Evolutionary conservation across 306 rosid genomes (phyloP).

Genomic region (Astragalus glycyphyllos): DNA sequence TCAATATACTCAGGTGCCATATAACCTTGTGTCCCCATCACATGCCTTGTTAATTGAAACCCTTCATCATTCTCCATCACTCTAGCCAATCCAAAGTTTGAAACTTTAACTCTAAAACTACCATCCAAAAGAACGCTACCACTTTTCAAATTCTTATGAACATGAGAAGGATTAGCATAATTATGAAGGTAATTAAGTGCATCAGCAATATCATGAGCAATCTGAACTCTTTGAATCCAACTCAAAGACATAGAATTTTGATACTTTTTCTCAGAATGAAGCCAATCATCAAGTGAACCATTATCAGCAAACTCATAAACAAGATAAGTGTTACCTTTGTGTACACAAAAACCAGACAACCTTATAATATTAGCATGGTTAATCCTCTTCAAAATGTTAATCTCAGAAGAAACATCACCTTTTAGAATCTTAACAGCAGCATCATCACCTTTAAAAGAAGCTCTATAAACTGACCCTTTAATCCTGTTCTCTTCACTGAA

Average conservation of each 20-base stretch:
- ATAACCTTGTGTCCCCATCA: conserved; percentile 77
- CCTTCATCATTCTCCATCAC: conserved; percentile 44
- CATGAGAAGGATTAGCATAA: conserved; percentile 58
- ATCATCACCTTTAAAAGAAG: conserved; percentile 66
- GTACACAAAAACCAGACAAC: conserved; percentile 73
- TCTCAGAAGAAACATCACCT: conserved; percentile 72
- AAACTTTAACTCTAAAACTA: conserved; percentile 63
- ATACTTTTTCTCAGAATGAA: conserved; percentile 31
- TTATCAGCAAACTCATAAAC: conserved; percentile 74
- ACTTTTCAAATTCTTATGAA: conserved; percentile 72
- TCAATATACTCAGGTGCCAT: conserved; percentile 81
- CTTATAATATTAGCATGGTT: conserved; percentile 76
- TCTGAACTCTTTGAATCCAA: conserved; percentile 80
- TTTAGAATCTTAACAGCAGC: conserved; percentile 75
- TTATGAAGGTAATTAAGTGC: conserved; percentile 80
- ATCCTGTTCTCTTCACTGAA: conserved; percentile 62
- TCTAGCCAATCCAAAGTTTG: conserved; percentile 76
- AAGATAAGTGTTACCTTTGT: conserved; percentile 69
- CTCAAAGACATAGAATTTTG: conserved; percentile 33
- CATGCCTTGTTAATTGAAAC: conserved; percentile 73
- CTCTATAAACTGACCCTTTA: conserved; percentile 70
- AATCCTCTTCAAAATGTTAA: conserved; percentile 65
- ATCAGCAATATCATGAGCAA: conserved; percentile 70
- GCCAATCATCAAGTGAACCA: conserved; percentile 64
- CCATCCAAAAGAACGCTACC: conserved; percentile 69